Evolutionary conservation across 2,329 filamentous ascomycete genomes (phyloP).

Genomic region (Paracoccidioides lutzii): DNA sequence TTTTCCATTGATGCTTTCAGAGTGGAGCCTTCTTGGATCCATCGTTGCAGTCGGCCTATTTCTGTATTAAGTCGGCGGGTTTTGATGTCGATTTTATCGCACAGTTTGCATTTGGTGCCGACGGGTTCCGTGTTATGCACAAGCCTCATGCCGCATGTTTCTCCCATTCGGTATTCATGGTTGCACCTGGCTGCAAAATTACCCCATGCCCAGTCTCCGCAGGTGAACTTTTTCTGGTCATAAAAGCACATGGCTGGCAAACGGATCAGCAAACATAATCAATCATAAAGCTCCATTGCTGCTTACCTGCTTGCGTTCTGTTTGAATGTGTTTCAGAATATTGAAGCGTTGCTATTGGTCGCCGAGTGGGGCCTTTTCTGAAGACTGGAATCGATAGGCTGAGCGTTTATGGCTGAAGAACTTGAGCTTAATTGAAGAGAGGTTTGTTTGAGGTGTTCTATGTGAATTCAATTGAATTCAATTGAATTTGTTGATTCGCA

Average conservation of each 20-base stretch:
- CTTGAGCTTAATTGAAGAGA: constrained; percentile 11
- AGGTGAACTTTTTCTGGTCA: constrained; percentile 73
- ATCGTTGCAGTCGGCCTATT: constrained; percentile 59
- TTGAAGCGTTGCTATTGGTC: constrained; percentile 21
- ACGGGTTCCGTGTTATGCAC: constrained; percentile 60
- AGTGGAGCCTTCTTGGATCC: constrained; percentile 55
- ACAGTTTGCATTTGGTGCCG: constrained; percentile 61
- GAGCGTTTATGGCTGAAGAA: constrained; percentile 12
- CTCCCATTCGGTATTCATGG: constrained; percentile 87
- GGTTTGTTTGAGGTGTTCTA: constrained; percentile 10
- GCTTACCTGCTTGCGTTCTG: constrained; percentile 23
- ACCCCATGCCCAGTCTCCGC: constrained; percentile 90
- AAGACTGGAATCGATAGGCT: constrained; percentile 22
- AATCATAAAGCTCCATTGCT: constrained; percentile 11
- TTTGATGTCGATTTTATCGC: constrained; percentile 82
- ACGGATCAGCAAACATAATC: constrained; percentile 13
- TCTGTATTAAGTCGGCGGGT: constrained; percentile 62
- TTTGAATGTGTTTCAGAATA: constrained; percentile 24
- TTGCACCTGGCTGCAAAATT: constrained; percentile 86
- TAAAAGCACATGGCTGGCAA: constrained; percentile 76
- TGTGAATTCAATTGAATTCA: neutral
- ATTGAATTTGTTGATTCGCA: constrained; percentile 18
- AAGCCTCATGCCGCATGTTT: constrained; percentile 90
- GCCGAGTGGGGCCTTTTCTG: constrained; percentile 7
- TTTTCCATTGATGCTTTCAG: constrained; percentile 51